phyloP scores from a whole-genome alignment of 352 stramenopile genomes.

The Lagenidium giganteum region DNA sequence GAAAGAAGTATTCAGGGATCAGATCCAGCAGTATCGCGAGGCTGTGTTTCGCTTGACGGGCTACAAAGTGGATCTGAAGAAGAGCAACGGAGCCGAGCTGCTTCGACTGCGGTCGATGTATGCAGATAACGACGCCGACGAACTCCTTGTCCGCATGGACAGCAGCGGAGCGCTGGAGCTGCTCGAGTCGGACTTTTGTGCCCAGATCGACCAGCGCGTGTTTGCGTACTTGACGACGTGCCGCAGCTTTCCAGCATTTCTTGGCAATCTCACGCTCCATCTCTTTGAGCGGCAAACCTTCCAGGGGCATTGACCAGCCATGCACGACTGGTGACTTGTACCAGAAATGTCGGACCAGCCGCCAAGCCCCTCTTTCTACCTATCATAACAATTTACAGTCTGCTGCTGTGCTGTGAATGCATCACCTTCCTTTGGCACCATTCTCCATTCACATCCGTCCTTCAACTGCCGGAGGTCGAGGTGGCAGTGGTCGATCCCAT shows the following conservation, averaged over 20 bases:
- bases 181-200: slow-evolving; percentile 65
- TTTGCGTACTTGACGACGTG: slow-evolving; percentile 60
- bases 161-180: slow-evolving; percentile 56
- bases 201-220: slow-evolving; percentile 37
- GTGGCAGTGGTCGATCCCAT: too few species aligned
- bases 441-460: too few species aligned
- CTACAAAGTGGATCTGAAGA: slow-evolving; percentile 77
- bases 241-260: slow-evolving; percentile 81
- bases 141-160: slow-evolving; percentile 73
- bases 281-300: slow-evolving; percentile 86
- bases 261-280: slow-evolving; percentile 70
- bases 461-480: too few species aligned
- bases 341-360: too few species aligned
- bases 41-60: slow-evolving; percentile 78
- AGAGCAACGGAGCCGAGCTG: slow-evolving; percentile 56
- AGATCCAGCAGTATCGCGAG: slow-evolving; percentile 80
- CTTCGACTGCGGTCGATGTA: slow-evolving; percentile 67
- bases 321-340: too few species aligned
- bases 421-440: too few species aligned
- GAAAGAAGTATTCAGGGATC: slow-evolving; percentile 69
- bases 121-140: slow-evolving; percentile 65
- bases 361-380: too few species aligned
- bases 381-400: too few species aligned
- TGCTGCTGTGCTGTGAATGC: too few species aligned
- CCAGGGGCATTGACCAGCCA: slow-evolving; percentile 58